Base-by-base conservation (phyloP, 2,329 filamentous ascomycete genomes). In the Pseudocercospora cruenta region DNA sequence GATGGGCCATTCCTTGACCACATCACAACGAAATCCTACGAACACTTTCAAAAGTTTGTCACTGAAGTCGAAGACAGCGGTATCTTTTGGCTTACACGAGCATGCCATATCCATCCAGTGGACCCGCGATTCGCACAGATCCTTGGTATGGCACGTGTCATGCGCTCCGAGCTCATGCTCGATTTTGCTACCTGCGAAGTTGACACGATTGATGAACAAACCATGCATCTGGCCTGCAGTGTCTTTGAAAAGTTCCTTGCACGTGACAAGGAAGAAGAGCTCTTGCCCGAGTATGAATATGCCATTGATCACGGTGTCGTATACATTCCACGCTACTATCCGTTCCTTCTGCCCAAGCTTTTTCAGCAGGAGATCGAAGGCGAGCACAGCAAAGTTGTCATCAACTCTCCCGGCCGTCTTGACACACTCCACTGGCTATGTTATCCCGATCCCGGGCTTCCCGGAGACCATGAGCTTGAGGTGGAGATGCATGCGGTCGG, bases 401-500 rank as follows among this genome's bases (percentile, higher is more conserved):
- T 26, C 26, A 6, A 26, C 26, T 26, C 26, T 26, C 26, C 6
- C 26, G 26, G 26, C 26, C 26, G 26, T 26, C 26, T 26, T 6
- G 26, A 26, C 26, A 26, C 26, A 26, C 26, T 26, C 26, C 26
- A 26, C 26, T 26, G 26, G 26, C 26, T 26, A 26, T 6, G 6
- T 26, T 26, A 26, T 26, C 26, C 26, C 26, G 26, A 26, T 26
- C 26, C 26, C 3, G 26, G 26, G 26, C 26, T 26, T 26, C 26
- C 26, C 26, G 26, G 26, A 26, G 26, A 26, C 26, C 26, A 26
- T 26, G 26, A 26, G 6, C 26, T 26, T 26, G 26, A 26, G 26
- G 26, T 26, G n/a, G 62, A 69, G 49, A 53, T 67, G 54, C 36
- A 61, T 12, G 69, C 70, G 22, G 62, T 55, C 28, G 64, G 68